Percentiles rank a stretch among this genome's conserved stretches.
These are phyloP conservation scores for Trichothecium roseum DNA, from an alignment of 2,329 filamentous ascomycete genomes.

Conservation along the genomic window DNA sequence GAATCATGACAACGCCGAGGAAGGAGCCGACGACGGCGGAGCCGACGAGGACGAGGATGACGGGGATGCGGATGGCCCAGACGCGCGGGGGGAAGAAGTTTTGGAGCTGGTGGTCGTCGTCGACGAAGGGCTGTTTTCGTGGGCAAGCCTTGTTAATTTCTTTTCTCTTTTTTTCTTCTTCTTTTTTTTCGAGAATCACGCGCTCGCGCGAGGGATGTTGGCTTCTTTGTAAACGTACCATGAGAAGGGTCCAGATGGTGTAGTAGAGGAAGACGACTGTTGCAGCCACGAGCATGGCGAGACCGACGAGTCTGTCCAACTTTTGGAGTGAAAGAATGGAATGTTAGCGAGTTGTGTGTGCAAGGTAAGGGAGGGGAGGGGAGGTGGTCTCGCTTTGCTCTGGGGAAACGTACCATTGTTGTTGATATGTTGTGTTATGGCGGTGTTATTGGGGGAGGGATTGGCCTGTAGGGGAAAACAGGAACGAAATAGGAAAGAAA, in stretches of 20 bases:
- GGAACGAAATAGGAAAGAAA: no score
- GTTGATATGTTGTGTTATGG: background rate
- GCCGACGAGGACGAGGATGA: constrained; percentile 87
- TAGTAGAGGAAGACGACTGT: constrained; percentile 71
- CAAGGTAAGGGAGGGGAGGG: background rate
- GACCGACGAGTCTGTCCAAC: constrained; percentile 76
- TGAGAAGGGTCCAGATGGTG: constrained; percentile 92
- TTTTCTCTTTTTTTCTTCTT: no score
- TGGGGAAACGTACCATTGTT: background rate
- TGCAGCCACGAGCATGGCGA: constrained; percentile 59
- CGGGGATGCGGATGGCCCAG: constrained; percentile 97
- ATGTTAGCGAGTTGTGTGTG: background rate
- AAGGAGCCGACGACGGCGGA: constrained; percentile 94
- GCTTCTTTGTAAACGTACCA: constrained; percentile 50
- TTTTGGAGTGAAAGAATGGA: constrained; percentile 24
- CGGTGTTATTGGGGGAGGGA: background rate
- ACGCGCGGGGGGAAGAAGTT: constrained; percentile 93
- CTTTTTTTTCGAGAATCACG: no score
- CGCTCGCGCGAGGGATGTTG: background rate
- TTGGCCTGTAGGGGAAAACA: no score
- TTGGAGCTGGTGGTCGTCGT: constrained; percentile 86
- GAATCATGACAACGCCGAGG: constrained; percentile 94
- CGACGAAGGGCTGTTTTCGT: constrained; percentile 76
- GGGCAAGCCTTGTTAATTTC: no score
- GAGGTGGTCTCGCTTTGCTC: no score